Conservation (phyloP, 176 grass and related monocot genomes). For the Rhynchospora pubera region DNA sequence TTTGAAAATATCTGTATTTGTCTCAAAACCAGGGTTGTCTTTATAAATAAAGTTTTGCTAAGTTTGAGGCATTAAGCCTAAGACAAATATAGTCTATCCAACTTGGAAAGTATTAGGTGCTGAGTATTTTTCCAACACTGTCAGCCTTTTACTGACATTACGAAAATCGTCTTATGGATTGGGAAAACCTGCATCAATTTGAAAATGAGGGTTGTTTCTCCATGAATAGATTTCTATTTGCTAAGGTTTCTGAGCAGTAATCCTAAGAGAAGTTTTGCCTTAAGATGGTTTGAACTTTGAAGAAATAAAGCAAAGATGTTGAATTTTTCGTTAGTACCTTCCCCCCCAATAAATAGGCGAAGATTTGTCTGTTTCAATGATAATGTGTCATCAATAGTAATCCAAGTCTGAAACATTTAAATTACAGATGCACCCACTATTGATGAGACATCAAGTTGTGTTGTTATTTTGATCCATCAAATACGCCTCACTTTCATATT, state of each 20-base stretch:
- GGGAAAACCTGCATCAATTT: background rate
- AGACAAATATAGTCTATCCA: background rate
- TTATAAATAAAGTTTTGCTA: background rate
- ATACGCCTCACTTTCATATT: background rate
- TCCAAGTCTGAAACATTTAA: background rate
- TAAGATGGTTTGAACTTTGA: background rate
- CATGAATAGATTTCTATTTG: background rate
- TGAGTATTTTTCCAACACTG: background rate
- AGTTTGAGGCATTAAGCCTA: background rate
- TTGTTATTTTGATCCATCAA: slow-evolving; percentile 3
- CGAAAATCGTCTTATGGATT: background rate
- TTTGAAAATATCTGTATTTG: background rate
- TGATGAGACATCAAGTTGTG: background rate
- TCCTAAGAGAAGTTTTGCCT: background rate
- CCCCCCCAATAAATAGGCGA: background rate
- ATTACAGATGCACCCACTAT: background rate
- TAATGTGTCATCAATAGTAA: background rate
- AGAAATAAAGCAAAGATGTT: background rate
- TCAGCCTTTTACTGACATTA: background rate
- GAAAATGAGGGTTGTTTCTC: background rate
- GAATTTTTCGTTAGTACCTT: background rate
- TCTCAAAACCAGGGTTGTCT: background rate
- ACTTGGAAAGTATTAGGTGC: background rate
- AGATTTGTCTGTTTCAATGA: background rate
- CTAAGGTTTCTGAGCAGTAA: background rate